A percentile compares a stretch with the other conserved stretches of the same genome.
phyloP scores from a whole-genome alignment of 441 rosid genomes.

The Hypseocharis bilobata region DNA sequence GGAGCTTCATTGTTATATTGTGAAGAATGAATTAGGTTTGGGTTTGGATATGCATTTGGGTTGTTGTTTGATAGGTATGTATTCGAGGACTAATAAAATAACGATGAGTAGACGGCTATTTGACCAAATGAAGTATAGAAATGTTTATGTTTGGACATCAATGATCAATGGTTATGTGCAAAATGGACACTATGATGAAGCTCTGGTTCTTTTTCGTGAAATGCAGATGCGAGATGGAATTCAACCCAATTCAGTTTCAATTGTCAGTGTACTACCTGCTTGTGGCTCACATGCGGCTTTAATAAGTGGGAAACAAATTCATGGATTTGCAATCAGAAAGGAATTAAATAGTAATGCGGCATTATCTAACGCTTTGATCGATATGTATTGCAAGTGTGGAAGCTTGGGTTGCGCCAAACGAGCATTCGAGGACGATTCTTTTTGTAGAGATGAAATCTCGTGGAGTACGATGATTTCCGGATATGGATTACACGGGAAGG shows the following conservation, averaged over 20 bases:
- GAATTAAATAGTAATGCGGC: conserved; percentile 28
- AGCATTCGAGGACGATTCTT: conserved; percentile 32
- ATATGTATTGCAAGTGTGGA: conserved; percentile 57
- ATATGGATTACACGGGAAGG: conserved; percentile 61
- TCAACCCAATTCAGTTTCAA: conserved; percentile 43
- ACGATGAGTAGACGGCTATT: conserved; percentile 34
- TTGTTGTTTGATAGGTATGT: conserved; percentile 57
- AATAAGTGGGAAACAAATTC: conserved; percentile 45
- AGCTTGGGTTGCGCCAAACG: conserved; percentile 42
- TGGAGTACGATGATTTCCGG: conserved; percentile 68
- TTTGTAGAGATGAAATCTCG: conserved; percentile 42
- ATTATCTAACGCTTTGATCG: conserved; percentile 50
- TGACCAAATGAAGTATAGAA: conserved; percentile 34
- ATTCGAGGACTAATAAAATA: conserved; percentile 31
- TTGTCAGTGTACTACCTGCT: conserved; percentile 51
- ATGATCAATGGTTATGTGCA: conserved; percentile 48
- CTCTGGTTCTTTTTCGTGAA: conserved; percentile 40
- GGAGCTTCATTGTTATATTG: conserved; percentile 46
- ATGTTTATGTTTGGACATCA: conserved; percentile 54
- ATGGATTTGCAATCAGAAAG: conserved; percentile 47
- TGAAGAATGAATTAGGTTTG: conserved; percentile 29
- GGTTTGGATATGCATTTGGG: conserved; percentile 40
- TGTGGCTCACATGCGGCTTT: conserved; percentile 40
- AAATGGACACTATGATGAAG: conserved; percentile 38
- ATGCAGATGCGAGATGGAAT: conserved; percentile 40